Evolutionary conservation across 768 basidiomycete genomes (phyloP), one percentile per base, ranked within the genome.

Genomic region (Symmetrospora coprosmae): DNA sequence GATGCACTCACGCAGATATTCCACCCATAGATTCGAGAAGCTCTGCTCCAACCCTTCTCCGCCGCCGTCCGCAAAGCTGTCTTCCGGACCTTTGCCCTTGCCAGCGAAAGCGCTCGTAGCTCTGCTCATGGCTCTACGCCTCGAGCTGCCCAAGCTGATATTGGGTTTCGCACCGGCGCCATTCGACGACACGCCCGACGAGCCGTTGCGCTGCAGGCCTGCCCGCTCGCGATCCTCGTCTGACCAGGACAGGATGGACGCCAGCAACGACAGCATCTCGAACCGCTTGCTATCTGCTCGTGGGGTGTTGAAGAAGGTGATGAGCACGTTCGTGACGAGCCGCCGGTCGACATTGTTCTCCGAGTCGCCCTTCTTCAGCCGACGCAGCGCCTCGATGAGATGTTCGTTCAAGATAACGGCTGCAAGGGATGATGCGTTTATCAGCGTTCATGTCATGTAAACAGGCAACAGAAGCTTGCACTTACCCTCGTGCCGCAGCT

Each of bases 331-430:
- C 34, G 87, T 92, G 33, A 99, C 88, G 1, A 99, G 81, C 13
- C 89, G 83, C 50, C 75, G 76, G 72, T 99, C 92, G 27, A 99
- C 92, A 66, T 87, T 96, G 45, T 81, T 87, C 34, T 81, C 81
- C 6, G 86, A 80, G 0, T 87, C 83, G 61, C 82, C 86, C 65
- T 83, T 84, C 45, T 88, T 82, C 49, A 99, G 78, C 23, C 94
- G 83, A 13, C 92, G 86, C n/a, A 99, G 80, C 2, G 94, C 94
- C 73, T 97, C 92, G 68, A 90, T 94, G 11, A 99, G 77, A 68
- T 99, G 94, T 70, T 97, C 94, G 66, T 97, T 97, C 71, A 91
- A 82, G 61, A 96, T 92, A 14, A 99, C 89, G 50, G 85, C 92
- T 92, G 65, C 13, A 64, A 21, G 21, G 33, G 14, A 1, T 23